These are phyloP conservation scores for Ascochyta viciae-villosae DNA, from an alignment of 2,329 filamentous ascomycete genomes.

Conservation along the genomic window DNA sequence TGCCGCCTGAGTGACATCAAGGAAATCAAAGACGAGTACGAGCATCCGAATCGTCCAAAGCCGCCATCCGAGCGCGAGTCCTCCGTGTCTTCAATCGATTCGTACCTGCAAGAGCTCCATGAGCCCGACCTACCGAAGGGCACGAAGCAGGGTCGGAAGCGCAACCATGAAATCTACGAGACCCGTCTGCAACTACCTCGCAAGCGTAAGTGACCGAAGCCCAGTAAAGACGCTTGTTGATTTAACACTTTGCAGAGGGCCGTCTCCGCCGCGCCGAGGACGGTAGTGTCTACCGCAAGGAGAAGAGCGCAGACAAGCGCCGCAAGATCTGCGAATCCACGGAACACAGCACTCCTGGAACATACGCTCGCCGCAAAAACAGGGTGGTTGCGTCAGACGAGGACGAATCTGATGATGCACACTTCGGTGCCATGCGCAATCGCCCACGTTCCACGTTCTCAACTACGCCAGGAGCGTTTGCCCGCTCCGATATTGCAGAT, in stretches of 20 bases:
- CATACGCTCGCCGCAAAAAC: not conserved
- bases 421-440: not conserved
- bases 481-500: conserved; percentile 8
- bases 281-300: conserved; percentile 35
- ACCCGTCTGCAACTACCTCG: conserved; percentile 32
- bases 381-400: conserved; percentile 21
- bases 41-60: conserved; percentile 23
- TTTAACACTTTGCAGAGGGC: conserved; percentile 21
- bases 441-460: conserved; percentile 18
- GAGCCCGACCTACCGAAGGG: conserved; percentile 33
- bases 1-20: conserved; percentile 40
- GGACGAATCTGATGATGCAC: conserved; percentile 13
- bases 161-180: conserved; percentile 39
- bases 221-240: no score
- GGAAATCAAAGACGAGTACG: conserved; percentile 39
- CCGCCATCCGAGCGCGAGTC: conserved; percentile 18
- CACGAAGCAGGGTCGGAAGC: conserved; percentile 25
- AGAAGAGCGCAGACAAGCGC: conserved; percentile 23
- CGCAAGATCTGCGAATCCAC: conserved; percentile 15
- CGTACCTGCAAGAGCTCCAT: conserved; percentile 40
- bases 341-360: conserved; percentile 17
- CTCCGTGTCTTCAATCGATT: conserved; percentile 34
- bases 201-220: conserved; percentile 27
- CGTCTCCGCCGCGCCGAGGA: conserved; percentile 40
- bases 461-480: conserved; percentile 15